Percentiles rank a stretch among this genome's conserved stretches.
Conservation (phyloP, 768 basidiomycete species). For the Collybia sordida region DNA sequence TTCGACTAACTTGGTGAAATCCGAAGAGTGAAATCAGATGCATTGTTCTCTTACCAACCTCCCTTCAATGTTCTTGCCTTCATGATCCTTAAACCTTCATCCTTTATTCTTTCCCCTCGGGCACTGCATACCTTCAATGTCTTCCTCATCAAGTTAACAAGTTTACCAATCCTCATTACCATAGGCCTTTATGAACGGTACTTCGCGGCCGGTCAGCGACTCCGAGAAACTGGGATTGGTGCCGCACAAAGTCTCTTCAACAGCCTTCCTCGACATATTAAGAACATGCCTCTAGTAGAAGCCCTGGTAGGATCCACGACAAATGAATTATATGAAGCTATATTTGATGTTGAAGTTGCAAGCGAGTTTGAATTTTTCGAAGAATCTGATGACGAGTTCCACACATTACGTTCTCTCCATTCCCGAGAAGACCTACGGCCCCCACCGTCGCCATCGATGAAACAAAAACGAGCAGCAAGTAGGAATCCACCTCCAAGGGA, state of each 20-base stretch:
- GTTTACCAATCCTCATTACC: constrained; percentile 73
- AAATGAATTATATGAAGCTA: constrained; percentile 71
- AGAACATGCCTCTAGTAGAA: constrained; percentile 72
- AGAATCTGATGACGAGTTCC: constrained; percentile 44
- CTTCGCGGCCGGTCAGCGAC: constrained; percentile 47
- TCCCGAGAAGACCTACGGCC: constrained; percentile 33
- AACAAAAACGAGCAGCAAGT: constrained; percentile 20
- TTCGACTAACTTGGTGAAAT: background rate
- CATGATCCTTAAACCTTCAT: constrained; percentile 74
- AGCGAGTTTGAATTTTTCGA: constrained; percentile 50
- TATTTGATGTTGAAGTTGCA: constrained; percentile 68
- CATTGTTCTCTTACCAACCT: constrained; percentile 88
- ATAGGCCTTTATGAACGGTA: constrained; percentile 83
- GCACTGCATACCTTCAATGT: constrained; percentile 84
- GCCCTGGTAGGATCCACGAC: constrained; percentile 71
- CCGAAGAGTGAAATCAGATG: constrained; percentile 80
- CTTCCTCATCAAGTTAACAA: constrained; percentile 81
- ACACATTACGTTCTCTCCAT: constrained; percentile 35
- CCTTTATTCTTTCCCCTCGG: constrained; percentile 72
- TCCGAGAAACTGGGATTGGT: constrained; percentile 52
- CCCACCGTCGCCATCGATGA: constrained; percentile 18
- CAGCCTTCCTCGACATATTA: constrained; percentile 68
- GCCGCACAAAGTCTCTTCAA: constrained; percentile 59
- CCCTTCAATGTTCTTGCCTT: constrained; percentile 88
- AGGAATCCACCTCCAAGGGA: constrained; percentile 13